Base-by-base conservation (phyloP, 306 rosid species). In the Echinosophora koreensis region DNA sequence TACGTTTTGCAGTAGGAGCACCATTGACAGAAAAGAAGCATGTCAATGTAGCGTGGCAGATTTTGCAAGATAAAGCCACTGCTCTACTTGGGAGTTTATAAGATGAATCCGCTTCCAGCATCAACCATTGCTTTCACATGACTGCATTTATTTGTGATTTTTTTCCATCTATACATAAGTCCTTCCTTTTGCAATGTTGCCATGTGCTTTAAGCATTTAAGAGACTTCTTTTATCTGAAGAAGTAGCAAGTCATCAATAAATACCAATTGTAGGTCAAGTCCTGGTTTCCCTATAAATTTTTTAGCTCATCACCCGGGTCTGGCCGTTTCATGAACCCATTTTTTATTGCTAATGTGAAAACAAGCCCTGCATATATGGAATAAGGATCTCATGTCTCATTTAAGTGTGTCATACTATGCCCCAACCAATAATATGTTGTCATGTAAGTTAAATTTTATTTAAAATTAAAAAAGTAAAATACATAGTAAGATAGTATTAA, bases 1-100 rank as follows among this genome's bases (percentile, higher is more conserved):
- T 95, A 35, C 93, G 97, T 30, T 63, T 92, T 27, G 97, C 92
- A 1, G 86, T 95, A n/a, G 98, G 98, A 83, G 97, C 97, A 62
- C 98, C 98, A 50, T 79, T 95, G 90, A 95, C 97, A 9, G 97
- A 92, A 86, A 84, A 74, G 87, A 87, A 86, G 69, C 99, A 92
- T 74, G 87, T 95, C 66, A 30, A 14, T 60, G 81, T 76, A n/a
- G 95, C 97, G 2, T 95, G 98, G 97, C 81, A 77, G 82, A 73
- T 88, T 60, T 73, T 90, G 78, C 96, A 89, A 84, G 92, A 92
- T 5, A 84, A 86, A 64, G 97, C 98, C 79, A 84, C 93, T 44
- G 73, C 86, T 78, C 83, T 95, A 13, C 90, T 90, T 59, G 80
- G 54, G 59, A 79, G 56, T 69, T 85, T 11, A 62, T 82, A 79